A percentile compares a stretch with the other conserved stretches of the same genome.
phyloP scores from a whole-genome alignment of 768 basidiomycete species.

The Artomyces pyxidatus region DNA sequence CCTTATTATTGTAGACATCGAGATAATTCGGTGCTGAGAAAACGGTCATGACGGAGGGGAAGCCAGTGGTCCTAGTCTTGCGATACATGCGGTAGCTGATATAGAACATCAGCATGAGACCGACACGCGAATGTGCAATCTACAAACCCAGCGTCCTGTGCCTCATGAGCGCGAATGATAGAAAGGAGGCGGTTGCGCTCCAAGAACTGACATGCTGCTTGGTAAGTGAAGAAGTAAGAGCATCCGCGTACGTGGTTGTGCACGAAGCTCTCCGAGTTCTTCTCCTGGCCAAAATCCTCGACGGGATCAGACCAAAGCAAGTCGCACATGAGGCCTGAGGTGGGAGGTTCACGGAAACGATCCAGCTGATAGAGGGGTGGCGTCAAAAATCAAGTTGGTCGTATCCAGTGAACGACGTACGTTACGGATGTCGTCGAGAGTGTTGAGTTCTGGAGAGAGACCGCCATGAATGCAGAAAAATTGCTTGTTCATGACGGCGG shows the following conservation, averaged over 20 bases:
- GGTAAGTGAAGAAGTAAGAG: conserved; percentile 93
- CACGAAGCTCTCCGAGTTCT: conserved; percentile 81
- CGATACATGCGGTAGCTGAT: conserved; percentile 94
- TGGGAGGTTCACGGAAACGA: conserved; percentile 97
- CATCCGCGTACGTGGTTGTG: conserved; percentile 98
- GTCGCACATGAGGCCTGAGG: conserved; percentile 96
- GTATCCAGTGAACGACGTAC: conserved; percentile 39
- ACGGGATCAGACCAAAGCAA: conserved; percentile 98
- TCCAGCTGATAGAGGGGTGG: conserved; percentile 55
- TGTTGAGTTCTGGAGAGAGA: conserved; percentile 89
- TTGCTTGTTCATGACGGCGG: conserved; percentile 99
- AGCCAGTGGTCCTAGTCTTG: conserved; percentile 95
- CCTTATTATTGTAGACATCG: conserved; percentile 99
- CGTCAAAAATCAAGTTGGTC: background rate
- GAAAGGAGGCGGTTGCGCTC: conserved; percentile 95
- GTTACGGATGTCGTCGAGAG: conserved; percentile 86
- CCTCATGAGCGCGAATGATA: conserved; percentile 97
- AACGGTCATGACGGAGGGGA: conserved; percentile 99
- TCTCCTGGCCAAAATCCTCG: conserved; percentile 95
- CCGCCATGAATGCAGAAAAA: conserved; percentile 99
- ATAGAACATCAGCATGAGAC: background rate
- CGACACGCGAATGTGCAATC: background rate
- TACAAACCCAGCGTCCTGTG: conserved; percentile 92
- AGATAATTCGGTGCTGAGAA: conserved; percentile 98
- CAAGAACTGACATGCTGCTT: conserved; percentile 94